Percentiles rank a stretch among this genome's conserved stretches.
These are phyloP conservation scores for Davidsoniella australis DNA, from an alignment of 2,329 filamentous ascomycete genomes.

Conservation along the genomic window DNA sequence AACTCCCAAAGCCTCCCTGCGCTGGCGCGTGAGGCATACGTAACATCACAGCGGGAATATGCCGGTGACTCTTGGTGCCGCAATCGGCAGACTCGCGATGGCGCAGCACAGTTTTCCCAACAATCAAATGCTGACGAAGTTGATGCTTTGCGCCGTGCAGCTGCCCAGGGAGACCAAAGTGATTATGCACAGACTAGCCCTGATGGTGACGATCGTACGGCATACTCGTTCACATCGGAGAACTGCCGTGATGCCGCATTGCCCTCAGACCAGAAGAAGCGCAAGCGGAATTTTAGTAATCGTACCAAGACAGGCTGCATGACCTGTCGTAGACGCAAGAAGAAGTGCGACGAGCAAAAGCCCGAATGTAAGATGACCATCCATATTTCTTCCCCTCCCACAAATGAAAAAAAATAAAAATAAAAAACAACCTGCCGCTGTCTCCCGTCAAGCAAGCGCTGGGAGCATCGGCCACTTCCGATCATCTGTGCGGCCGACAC, in stretches of 20 bases:
- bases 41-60: constrained; percentile 26
- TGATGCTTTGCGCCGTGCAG: constrained; percentile 28
- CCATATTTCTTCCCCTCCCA: background rate
- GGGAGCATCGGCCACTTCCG: too few relatives aligned
- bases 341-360: constrained; percentile 93
- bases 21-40: constrained; percentile 22
- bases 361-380: constrained; percentile 51
- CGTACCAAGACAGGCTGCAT: constrained; percentile 90
- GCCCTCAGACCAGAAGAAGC: constrained; percentile 47
- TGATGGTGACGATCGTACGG: constrained; percentile 15
- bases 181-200: constrained; percentile 12
- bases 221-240: constrained; percentile 27
- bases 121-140: constrained; percentile 33
- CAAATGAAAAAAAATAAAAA: background rate
- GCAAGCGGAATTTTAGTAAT: constrained; percentile 78
- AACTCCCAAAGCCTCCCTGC: constrained; percentile 3
- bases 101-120: constrained; percentile 29
- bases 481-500: too few relatives aligned
- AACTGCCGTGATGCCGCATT: constrained; percentile 31
- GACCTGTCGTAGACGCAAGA: constrained; percentile 82
- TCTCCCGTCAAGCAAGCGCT: background rate
- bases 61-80: constrained; percentile 32
- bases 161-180: constrained; percentile 35
- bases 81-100: constrained; percentile 28
- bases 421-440: background rate